phyloP scores from a whole-genome alignment of 2,329 filamentous ascomycete species.

The Botryotinia narcissicola region DNA sequence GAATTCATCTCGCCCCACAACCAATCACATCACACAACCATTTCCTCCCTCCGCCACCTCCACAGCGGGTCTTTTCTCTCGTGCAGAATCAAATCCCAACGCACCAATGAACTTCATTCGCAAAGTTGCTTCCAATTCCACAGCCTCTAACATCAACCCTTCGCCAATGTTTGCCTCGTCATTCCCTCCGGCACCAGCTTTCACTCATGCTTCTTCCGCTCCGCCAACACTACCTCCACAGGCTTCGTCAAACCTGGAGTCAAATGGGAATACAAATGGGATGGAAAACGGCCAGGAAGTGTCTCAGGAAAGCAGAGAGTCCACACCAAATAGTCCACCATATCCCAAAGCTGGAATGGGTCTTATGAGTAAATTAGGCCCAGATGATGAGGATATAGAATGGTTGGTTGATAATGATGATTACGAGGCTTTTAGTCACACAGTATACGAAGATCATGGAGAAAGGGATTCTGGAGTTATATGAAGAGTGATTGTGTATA shows the following conservation, averaged over 20 bases:
- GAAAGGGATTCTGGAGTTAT: slow-evolving; percentile 21
- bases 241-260: neutral
- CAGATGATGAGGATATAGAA: slow-evolving; percentile 57
- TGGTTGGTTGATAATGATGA: slow-evolving; percentile 58
- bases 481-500: neutral
- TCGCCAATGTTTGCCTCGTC: slow-evolving; percentile 18
- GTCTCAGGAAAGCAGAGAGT: slow-evolving; percentile 43
- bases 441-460: slow-evolving; percentile 34
- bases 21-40: slow-evolving; percentile 32
- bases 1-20: slow-evolving; percentile 26
- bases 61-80: slow-evolving; percentile 38
- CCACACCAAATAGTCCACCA: slow-evolving; percentile 56
- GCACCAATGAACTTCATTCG: slow-evolving; percentile 43
- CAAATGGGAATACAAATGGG: slow-evolving; percentile 22
- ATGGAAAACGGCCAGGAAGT: slow-evolving; percentile 29
- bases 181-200: slow-evolving; percentile 58
- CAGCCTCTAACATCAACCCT: slow-evolving; percentile 5
- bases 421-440: slow-evolving; percentile 39
- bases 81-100: slow-evolving; percentile 41
- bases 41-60: slow-evolving; percentile 38
- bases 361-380: slow-evolving; percentile 50
- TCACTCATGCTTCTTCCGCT: slow-evolving; percentile 44
- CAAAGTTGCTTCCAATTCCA: slow-evolving; percentile 36
- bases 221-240: slow-evolving; percentile 30
- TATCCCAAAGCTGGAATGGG: slow-evolving; percentile 64